Evolutionary conservation across 371 early-diverging fungal species (phyloP).

Genomic region (Mortierella polycephala): DNA sequence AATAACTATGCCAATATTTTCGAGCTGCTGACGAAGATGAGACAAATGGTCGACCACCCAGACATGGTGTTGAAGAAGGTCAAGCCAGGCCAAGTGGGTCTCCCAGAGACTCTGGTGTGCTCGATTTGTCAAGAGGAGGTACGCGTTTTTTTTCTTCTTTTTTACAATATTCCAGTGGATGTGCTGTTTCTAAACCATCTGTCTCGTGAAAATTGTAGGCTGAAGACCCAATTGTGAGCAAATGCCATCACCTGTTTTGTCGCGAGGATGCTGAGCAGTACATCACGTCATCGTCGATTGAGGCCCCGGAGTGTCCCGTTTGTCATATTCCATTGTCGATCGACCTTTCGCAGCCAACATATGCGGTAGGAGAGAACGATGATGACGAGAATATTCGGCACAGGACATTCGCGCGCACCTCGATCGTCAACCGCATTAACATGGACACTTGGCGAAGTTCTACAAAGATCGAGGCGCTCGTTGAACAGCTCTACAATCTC

Average conservation of each 20-base stretch:
- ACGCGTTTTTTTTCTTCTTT: background rate
- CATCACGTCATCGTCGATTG: conserved; percentile 60
- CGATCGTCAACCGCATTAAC: conserved; percentile 93
- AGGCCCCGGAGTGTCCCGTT: conserved; percentile 80
- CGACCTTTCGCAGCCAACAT: conserved; percentile 80
- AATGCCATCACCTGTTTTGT: conserved; percentile 94
- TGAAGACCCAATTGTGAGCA: conserved; percentile 90
- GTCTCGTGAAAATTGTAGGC: conserved; percentile 52
- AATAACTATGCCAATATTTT: conserved; percentile 96
- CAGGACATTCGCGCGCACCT: conserved; percentile 67
- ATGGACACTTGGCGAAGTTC: conserved; percentile 87
- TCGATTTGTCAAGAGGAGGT: conserved; percentile 88
- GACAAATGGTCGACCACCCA: conserved; percentile 92
- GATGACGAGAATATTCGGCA: conserved; percentile 38
- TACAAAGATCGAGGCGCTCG: conserved; percentile 93
- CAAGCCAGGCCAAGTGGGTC: conserved; percentile 38
- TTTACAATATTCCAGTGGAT: background rate
- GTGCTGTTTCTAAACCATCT: too few species aligned
- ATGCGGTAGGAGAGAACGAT: conserved; percentile 28
- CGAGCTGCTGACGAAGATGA: conserved; percentile 80
- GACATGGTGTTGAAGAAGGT: conserved; percentile 75
- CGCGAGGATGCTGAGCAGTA: conserved; percentile 73
- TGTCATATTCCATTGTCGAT: conserved; percentile 86
- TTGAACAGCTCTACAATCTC: conserved; percentile 88
- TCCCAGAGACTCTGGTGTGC: conserved; percentile 77